Conservation (phyloP, 2,329 filamentous ascomycete genomes). For the Juglanconis sp. region DNA sequence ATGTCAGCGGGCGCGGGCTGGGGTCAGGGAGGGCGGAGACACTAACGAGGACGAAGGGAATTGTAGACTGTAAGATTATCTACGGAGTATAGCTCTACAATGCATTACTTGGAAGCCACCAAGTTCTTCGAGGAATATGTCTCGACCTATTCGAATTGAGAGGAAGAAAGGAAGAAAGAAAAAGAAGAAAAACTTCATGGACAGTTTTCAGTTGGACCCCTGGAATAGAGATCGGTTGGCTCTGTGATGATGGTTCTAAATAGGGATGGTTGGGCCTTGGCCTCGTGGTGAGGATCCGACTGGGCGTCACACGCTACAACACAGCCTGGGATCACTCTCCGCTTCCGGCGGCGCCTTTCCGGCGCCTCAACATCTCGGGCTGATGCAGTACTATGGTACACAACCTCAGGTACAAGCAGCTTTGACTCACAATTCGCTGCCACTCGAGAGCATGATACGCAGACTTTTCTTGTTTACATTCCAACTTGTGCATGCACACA, state of each 20-base stretch:
- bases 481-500: no score
- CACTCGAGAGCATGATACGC: not conserved
- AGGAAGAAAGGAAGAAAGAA: not conserved
- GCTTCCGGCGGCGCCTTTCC: not conserved
- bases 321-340: not conserved
- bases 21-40: not conserved
- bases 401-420: not conserved
- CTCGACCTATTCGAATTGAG: not conserved
- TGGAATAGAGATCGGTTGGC: not conserved
- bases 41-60: not conserved
- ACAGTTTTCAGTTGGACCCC: not conserved
- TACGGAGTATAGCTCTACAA: slow-evolving; percentile 4
- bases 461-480: not conserved
- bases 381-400: not conserved
- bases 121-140: not conserved
- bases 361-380: not conserved
- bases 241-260: not conserved
- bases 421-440: not conserved
- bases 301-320: not conserved
- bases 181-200: not conserved
- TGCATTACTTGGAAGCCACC: not conserved
- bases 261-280: not conserved
- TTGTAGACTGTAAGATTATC: slow-evolving; percentile 9
- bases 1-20: not conserved
- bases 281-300: not conserved